phyloP scores from a whole-genome alignment of 352 stramenopile genomes.

The Globisporangium recalcitrans region DNA sequence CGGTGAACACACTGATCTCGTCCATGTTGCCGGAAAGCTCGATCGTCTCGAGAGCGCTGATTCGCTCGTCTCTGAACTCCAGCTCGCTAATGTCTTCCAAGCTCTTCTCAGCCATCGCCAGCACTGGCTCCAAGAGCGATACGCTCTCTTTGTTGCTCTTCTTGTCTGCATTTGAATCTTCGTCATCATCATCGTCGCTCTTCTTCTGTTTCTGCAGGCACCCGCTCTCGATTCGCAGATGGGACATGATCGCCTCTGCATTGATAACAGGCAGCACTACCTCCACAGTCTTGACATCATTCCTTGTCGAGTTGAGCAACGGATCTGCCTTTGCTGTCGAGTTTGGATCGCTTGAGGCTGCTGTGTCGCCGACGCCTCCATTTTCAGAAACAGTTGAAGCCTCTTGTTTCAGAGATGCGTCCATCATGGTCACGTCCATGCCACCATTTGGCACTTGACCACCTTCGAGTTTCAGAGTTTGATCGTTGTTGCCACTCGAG shows the following conservation, averaged over 20 bases:
- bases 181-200: slow-evolving; percentile 22
- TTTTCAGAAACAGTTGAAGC: background rate
- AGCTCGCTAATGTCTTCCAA: slow-evolving; percentile 53
- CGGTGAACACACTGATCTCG: slow-evolving; percentile 27
- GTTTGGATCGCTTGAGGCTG: background rate
- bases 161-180: slow-evolving; percentile 18
- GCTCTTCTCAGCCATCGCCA: slow-evolving; percentile 63
- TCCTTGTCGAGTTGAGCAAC: background rate
- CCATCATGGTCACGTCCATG: background rate
- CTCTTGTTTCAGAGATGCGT: background rate
- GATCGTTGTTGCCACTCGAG: background rate
- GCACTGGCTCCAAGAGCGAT: slow-evolving; percentile 51
- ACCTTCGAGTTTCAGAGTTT: slow-evolving; percentile 2
- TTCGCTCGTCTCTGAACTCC: slow-evolving; percentile 63
- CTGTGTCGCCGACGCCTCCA: background rate
- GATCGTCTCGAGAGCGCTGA: slow-evolving; percentile 55
- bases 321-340: background rate
- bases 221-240: slow-evolving; percentile 64
- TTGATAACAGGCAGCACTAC: slow-evolving; percentile 19
- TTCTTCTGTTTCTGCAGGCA: slow-evolving; percentile 47
- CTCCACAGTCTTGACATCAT: background rate
- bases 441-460: background rate
- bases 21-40: slow-evolving; percentile 29
- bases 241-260: slow-evolving; percentile 52
- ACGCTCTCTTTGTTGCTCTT: slow-evolving; percentile 1